Base-by-base conservation (phyloP, 257 asterid species). In the Solanum lycopersicoides region DNA sequence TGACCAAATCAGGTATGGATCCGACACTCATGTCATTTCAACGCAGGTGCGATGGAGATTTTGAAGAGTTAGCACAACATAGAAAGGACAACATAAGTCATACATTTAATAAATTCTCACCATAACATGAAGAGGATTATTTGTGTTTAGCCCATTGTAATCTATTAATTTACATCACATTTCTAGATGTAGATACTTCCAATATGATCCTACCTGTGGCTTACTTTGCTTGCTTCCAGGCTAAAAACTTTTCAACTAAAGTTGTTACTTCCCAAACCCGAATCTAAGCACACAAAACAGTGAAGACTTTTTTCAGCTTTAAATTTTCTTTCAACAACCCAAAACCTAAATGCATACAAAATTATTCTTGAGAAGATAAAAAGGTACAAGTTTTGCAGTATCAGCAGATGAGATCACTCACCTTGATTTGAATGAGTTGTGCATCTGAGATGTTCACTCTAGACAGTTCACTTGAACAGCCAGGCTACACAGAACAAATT, bases 361-460 rank as follows among this genome's bases (percentile, higher is more conserved):
- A 32, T 66, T 82, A 47, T 45, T 65, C 25, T 47, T 44, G 35
- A 21, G 85, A 69, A n/a, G 47, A 82, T 34, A 50, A 72, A n/a
- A 86, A 13, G 12, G 41, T 21, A 72, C 37, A 45, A 82, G 41
- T 47, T 37, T 37, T 42, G 72, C 15, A 44, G 87, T 28, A 73
- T 74, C 72, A 39, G 83, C 56, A 82, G 79, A 83, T 68, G 60
- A 28, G 28, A 87, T 12, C 87, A 87, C 88, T 47, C 44, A 97
- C 99, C 98, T 90, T 97, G 86, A 97, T 95, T 90, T 92, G 98
- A 91, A 97, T 91, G 85, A 97, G 96, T 91, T 95, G 98, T 21
- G 93, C 98, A 44, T 91, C 94, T 59, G 95, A 90, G 91, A 90
- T 87, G 63, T 94, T 91, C 60, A 90, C 92, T 89, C 89, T 89